These are phyloP conservation scores for Suhomyces faveliae DNA, from an alignment of 805 yeast genomes.

Conservation along the genomic window DNA sequence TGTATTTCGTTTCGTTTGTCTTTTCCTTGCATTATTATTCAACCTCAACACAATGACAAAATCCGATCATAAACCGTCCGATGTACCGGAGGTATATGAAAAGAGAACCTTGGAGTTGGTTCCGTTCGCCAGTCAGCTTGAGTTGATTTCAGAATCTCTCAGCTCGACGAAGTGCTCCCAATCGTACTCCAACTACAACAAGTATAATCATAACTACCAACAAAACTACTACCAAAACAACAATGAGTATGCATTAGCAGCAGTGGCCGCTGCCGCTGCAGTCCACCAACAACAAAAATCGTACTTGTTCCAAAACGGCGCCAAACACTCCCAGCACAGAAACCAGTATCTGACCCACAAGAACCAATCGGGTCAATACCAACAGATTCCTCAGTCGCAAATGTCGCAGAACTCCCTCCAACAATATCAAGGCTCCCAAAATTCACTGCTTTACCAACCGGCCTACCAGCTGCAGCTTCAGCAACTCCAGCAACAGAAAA, in stretches of 20 bases:
- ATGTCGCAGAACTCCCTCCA: slow-evolving; percentile 9
- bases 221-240: not conserved
- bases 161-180: slow-evolving; percentile 10
- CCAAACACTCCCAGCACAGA: not conserved
- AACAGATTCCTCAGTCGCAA: not conserved
- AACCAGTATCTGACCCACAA: slow-evolving; percentile 5
- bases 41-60: not conserved
- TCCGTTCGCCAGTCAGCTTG: slow-evolving; percentile 31
- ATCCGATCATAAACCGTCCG: not conserved
- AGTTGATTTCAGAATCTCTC: slow-evolving; percentile 18
- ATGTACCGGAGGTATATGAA: slow-evolving; percentile 15
- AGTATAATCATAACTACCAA: slow-evolving; percentile 10
- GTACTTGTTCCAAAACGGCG: slow-evolving; percentile 17
- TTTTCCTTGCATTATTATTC: slow-evolving; percentile 6
- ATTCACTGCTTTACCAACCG: slow-evolving; percentile 2
- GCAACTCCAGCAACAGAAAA: not conserved
- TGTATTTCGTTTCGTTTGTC: slow-evolving; percentile 5
- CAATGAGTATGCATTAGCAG: slow-evolving; percentile 25
- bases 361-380: not conserved
- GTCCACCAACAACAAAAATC: slow-evolving; percentile 25
- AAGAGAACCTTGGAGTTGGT: slow-evolving; percentile 24
- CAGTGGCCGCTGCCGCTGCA: slow-evolving; percentile 34
- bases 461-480: slow-evolving; percentile 2
- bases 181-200: slow-evolving; percentile 5
- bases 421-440: slow-evolving; percentile 3